phyloP scores from a whole-genome alignment of 768 basidiomycete genomes.

The Chlorophyllum brunneum region DNA sequence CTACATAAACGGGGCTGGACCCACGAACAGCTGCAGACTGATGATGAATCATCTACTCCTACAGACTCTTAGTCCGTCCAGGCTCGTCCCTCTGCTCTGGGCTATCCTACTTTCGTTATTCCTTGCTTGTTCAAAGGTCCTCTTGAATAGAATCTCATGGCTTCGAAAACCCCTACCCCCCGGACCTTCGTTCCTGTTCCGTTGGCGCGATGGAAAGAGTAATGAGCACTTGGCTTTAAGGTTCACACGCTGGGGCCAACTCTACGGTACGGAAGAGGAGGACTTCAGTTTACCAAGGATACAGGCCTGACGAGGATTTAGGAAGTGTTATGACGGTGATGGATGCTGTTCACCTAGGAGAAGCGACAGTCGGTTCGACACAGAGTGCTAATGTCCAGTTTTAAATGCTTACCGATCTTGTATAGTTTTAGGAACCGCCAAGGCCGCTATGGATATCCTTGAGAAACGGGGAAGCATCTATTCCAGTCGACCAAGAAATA shows the following conservation, averaged over 20 bases:
- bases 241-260: neutral
- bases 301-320: neutral
- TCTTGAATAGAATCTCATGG: neutral
- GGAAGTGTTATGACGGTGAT: neutral
- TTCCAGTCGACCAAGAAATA: slow-evolving; percentile 28
- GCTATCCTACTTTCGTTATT: no score
- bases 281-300: neutral
- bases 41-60: no score
- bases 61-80: no score
- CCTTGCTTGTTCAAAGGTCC: neutral
- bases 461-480: slow-evolving; percentile 29
- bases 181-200: neutral
- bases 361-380: slow-evolving; percentile 3
- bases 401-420: neutral
- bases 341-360: slow-evolving; percentile 4
- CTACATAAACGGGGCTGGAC: no score
- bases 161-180: neutral
- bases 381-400: neutral
- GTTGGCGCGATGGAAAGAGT: neutral
- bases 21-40: no score
- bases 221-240: neutral
- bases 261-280: neutral
- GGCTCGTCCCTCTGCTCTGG: no score
- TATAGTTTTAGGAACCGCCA: slow-evolving; percentile 21
- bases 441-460: slow-evolving; percentile 26